Evolutionary conservation across 768 basidiomycete genomes (phyloP).

Genomic region (Rubroboletus satanas): DNA sequence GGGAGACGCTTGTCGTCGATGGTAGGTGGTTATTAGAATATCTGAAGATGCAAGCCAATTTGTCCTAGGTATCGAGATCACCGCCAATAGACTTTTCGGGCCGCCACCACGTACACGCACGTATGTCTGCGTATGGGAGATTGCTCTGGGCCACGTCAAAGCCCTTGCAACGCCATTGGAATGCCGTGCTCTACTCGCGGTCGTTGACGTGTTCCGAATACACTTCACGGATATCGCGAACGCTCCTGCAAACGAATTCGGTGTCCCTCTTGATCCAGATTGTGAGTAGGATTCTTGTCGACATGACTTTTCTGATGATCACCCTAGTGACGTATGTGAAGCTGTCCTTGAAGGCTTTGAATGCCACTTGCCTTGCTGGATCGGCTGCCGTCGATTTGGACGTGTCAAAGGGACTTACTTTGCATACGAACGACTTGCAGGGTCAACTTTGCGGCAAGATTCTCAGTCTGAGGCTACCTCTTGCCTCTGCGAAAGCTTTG

Average conservation of each 20-base stretch:
- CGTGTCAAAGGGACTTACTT: conserved; percentile 54
- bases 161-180: conserved; percentile 53
- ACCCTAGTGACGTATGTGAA: conserved; percentile 80
- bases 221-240: conserved; percentile 78
- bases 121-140: conserved; percentile 93
- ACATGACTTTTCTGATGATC: conserved; percentile 5
- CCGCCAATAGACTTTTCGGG: conserved; percentile 85
- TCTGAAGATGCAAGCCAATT: neutral
- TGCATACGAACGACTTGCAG: conserved; percentile 75
- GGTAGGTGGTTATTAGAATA: conserved; percentile 29
- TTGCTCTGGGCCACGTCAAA: conserved; percentile 64
- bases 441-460: conserved; percentile 64
- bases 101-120: conserved; percentile 79
- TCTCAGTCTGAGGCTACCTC: conserved; percentile 55
- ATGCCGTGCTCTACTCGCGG: conserved; percentile 46
- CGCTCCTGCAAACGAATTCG: conserved; percentile 69
- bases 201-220: conserved; percentile 53
- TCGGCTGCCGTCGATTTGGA: conserved; percentile 51
- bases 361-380: conserved; percentile 53
- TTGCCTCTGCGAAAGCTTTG: conserved; percentile 47
- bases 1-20: conserved; percentile 46
- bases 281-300: conserved; percentile 41
- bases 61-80: conserved; percentile 64
- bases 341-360: conserved; percentile 50
- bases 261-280: conserved; percentile 68